These are phyloP conservation scores for Acanthamoeba comandoni DNA, from an alignment of 208 protist species.

Conservation along the genomic window DNA sequence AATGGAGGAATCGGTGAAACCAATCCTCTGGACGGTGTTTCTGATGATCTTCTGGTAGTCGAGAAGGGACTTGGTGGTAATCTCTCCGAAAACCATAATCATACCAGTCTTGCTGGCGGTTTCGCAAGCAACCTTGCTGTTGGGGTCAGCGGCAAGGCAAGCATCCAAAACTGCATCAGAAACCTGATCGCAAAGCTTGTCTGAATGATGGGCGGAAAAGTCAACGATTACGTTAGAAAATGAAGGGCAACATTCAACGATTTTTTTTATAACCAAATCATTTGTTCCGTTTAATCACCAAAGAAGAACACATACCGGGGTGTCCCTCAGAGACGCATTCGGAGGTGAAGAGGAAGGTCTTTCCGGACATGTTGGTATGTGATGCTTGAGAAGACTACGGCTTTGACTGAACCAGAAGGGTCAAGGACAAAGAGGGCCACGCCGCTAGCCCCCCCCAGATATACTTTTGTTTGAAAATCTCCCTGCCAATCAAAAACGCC, in stretches of 20 bases:
- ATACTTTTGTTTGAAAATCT: too few species aligned
- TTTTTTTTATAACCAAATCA: too few species aligned
- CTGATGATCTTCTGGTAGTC: constrained; percentile 98
- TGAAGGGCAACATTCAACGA: too few species aligned
- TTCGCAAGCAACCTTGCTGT: constrained; percentile 98
- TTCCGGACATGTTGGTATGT: constrained; percentile 50
- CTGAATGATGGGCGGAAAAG: constrained; percentile 76
- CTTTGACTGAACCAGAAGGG: too few species aligned
- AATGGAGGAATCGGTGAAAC: constrained; percentile 94
- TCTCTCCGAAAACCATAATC: constrained; percentile 99
- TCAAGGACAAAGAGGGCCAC: too few species aligned
- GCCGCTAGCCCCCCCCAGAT: too few species aligned
- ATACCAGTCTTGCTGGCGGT: constrained; percentile 98
- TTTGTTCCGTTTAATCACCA: too few species aligned
- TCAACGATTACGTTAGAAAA: not conserved
- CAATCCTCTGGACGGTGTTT: constrained; percentile 96
- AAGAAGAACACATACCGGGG: constrained; percentile 87
- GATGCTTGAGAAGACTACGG: too few species aligned
- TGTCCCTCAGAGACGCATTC: constrained; percentile 99
- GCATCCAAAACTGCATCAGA: constrained; percentile 99
- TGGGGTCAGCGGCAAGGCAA: constrained; percentile 96
- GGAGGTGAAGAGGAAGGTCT: constrained; percentile 97
- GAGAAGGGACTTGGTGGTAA: constrained; percentile 96
- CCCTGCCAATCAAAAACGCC: too few species aligned
- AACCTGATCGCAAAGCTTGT: constrained; percentile 99